Evolutionary conservation across 2,329 filamentous ascomycete genomes (phyloP), one percentile per base, ranked within the genome.

Genomic region (Biscogniauxia marginata): DNA sequence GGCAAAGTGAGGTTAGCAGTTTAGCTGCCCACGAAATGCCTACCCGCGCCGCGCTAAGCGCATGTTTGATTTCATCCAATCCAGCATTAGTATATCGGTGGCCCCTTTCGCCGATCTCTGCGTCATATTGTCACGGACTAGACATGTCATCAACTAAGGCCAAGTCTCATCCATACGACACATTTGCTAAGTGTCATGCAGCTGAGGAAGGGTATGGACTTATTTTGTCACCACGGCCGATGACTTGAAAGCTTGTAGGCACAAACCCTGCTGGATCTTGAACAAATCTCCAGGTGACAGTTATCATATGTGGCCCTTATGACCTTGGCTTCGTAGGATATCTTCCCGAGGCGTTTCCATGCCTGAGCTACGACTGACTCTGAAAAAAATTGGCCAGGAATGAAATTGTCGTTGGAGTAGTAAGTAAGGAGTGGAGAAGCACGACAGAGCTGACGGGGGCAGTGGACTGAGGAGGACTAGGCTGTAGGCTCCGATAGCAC

Each of bases 1-100:
- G 67, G 71, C 74, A 52, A 81, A 81, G 71, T 78, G 75, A 71
- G 54, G 47, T 39, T 67, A 54, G 54, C 48, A 50, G 56, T 50
- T 52, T 50, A 49, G 55, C 54, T 59, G 52, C 60, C 58, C 57
- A 54, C 62, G 53, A 63, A 66, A 53, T 58, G 65, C 58, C 49
- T 59, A 64, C 60, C 63, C 59, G 67, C 67, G 67, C 61, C 66
- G 67, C 66, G 65, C 62, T 64, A 47, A 58, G 62, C 67, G 67
- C 65, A 61, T 54, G 59, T 59, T 57, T 58, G 63, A 62, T 63
- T 65, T 66, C 62, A 62, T 58, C 60, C 61, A 61, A 62, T 64
- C 57, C 63, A 65, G 61, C 62, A 63, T 65, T 61, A 60, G 56
- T 61, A 59, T 50, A 59, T 50, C 54, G 45, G 56, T 51, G 56